Conservation (phyloP, 2,329 filamentous ascomycete genomes). For the Botrytis pseudocinerea region DNA sequence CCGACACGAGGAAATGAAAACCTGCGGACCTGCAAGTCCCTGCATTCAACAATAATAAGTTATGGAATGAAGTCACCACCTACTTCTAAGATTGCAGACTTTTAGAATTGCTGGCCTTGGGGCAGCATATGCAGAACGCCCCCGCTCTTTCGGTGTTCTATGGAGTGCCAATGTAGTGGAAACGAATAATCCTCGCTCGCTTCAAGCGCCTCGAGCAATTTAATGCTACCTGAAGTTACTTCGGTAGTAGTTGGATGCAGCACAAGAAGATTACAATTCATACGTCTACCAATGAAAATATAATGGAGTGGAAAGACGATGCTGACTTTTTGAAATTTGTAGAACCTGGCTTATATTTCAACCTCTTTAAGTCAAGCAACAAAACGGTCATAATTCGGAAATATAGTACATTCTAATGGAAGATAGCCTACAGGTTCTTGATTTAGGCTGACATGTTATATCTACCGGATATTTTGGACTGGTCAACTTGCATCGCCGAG, state of each 20-base stretch:
- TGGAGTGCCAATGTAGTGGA: background rate
- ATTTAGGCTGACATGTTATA: background rate
- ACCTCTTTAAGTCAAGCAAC: background rate
- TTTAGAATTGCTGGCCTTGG: background rate
- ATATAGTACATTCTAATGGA: too few relatives aligned
- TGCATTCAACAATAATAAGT: background rate
- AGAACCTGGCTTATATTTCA: background rate
- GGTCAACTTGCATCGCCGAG: background rate
- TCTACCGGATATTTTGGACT: background rate
- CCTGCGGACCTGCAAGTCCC: background rate
- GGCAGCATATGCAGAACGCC: background rate
- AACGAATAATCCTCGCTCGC: background rate
- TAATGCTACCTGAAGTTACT: background rate
- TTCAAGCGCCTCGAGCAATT: background rate
- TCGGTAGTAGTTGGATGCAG: background rate
- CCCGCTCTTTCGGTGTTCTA: background rate
- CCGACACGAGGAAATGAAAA: background rate
- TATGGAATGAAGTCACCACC: background rate
- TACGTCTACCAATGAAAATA: background rate
- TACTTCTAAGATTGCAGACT: background rate
- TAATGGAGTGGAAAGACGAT: background rate
- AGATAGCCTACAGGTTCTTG: background rate
- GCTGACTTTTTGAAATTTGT: background rate
- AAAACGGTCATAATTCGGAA: background rate
- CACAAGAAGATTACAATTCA: background rate